Evolutionary conservation across 768 basidiomycete genomes (phyloP).

Genomic region (Russula virescens): DNA sequence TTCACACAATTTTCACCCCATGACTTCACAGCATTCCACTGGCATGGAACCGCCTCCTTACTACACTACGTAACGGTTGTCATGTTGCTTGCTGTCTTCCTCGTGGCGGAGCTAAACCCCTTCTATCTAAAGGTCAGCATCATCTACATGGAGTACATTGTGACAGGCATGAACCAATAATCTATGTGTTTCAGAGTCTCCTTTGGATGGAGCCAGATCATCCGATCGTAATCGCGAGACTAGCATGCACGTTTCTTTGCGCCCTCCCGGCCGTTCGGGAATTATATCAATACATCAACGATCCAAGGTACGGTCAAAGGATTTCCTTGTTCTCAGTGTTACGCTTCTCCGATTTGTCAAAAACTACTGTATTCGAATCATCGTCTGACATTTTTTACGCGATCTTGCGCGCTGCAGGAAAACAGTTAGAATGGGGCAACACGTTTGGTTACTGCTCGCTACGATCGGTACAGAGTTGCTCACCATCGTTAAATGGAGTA

Average conservation of each 20-base stretch:
- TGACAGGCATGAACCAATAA: background rate
- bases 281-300: conserved; percentile 76
- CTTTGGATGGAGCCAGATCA: conserved; percentile 92
- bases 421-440: conserved; percentile 86
- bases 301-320: conserved; percentile 55
- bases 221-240: conserved; percentile 67
- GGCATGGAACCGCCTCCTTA: conserved; percentile 74
- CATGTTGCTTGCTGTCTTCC: conserved; percentile 66
- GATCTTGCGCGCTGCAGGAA: conserved; percentile 40
- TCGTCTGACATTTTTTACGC: conserved; percentile 18
- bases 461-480: conserved; percentile 80
- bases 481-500: conserved; percentile 77
- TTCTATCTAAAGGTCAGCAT: conserved; percentile 75
- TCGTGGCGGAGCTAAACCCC: conserved; percentile 80
- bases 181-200: conserved; percentile 37
- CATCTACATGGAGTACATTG: background rate
- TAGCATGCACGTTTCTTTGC: conserved; percentile 76
- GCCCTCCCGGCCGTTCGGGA: conserved; percentile 84
- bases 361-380: conserved; percentile 7
- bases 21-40: conserved; percentile 83
- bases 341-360: conserved; percentile 7
- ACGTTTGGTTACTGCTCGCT: conserved; percentile 80
- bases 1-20: conserved; percentile 82
- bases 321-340: background rate
- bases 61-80: conserved; percentile 72